A percentile compares a stretch with the other conserved stretches of the same genome.
Evolutionary conservation across 2,329 filamentous ascomycete genomes (phyloP).

Genomic region (Chaetothyriales sp.): DNA sequence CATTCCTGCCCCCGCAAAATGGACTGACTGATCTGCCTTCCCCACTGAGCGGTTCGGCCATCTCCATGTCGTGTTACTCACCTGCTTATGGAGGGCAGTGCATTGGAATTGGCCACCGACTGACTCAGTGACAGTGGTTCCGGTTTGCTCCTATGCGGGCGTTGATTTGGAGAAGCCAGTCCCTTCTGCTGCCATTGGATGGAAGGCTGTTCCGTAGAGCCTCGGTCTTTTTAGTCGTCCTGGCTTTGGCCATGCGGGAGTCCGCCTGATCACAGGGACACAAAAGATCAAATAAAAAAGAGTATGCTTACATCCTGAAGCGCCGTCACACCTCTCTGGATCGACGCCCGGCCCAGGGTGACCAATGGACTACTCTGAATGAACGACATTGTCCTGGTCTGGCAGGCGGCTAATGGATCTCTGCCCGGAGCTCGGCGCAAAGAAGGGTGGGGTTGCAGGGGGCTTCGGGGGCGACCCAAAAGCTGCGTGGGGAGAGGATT

Average conservation of each 20-base stretch:
- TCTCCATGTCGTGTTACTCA: not conserved
- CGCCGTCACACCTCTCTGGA: not conserved
- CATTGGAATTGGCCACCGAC: not conserved
- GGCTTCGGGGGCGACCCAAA: too few species aligned
- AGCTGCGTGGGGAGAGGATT: not conserved
- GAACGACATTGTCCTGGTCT: not conserved
- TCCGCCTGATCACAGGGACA: not conserved
- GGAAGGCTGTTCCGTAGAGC: not conserved
- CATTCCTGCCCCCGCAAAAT: not conserved
- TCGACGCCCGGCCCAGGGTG: not conserved
- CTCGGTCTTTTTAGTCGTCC: not conserved
- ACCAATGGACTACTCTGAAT: not conserved
- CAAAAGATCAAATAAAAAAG: not conserved
- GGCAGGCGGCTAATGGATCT: not conserved
- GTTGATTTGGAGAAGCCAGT: not conserved
- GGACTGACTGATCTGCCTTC: not conserved
- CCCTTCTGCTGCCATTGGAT: not conserved
- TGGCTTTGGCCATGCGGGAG: not conserved
- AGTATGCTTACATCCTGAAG: not conserved
- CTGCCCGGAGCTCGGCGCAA: not conserved
- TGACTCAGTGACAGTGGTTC: not conserved
- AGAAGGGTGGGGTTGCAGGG: too few species aligned
- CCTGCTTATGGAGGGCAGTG: not conserved
- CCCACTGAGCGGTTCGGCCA: not conserved
- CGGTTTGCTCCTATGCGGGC: not conserved